phyloP scores from a whole-genome alignment of 805 yeast species.

The Sporopachydermia quercuum region DNA sequence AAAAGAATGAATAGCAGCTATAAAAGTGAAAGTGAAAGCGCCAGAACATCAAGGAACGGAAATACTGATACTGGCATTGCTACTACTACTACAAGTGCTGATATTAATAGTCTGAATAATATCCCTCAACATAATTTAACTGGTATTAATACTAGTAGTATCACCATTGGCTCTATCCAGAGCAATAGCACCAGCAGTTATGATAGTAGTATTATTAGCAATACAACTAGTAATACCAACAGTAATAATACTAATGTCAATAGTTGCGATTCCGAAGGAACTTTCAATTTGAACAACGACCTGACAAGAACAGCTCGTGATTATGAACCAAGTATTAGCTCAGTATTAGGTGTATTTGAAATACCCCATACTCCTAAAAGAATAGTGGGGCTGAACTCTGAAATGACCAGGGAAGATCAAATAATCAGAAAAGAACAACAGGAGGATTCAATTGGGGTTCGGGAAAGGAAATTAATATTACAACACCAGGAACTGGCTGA shows the following conservation, averaged over 20 bases:
- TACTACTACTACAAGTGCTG: no score
- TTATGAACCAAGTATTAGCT: slow-evolving; percentile 1
- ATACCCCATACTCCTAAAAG: neutral
- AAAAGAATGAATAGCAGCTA: no score
- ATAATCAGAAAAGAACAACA: no score
- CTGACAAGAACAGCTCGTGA: neutral
- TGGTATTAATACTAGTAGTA: neutral
- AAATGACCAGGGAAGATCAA: no score
- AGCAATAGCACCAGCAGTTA: neutral
- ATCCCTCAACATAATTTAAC: no score
- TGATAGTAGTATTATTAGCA: neutral
- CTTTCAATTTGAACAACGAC: neutral
- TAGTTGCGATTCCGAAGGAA: neutral
- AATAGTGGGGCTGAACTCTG: no score
- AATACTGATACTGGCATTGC: neutral
- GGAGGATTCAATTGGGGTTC: no score
- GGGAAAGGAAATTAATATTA: no score
- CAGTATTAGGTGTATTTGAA: neutral
- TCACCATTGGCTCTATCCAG: neutral
- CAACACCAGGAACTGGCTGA: no score
- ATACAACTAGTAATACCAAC: neutral
- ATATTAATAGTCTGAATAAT: no score
- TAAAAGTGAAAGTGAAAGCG: no score
- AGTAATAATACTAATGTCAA: neutral
- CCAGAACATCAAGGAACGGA: neutral